Conservation (phyloP, 2,329 filamentous ascomycete species). For the Diplodia seriata region DNA sequence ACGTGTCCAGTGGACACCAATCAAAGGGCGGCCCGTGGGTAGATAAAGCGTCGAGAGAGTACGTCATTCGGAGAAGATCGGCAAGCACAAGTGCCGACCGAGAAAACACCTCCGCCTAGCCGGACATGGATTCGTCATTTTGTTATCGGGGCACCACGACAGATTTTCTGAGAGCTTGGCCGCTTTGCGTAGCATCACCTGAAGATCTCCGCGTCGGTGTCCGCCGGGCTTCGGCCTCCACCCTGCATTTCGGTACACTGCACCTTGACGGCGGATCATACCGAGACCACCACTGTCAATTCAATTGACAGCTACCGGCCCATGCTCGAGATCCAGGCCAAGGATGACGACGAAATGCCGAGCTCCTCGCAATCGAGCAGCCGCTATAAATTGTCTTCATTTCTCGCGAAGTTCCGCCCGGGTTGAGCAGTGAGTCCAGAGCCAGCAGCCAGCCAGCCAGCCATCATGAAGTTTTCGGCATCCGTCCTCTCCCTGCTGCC, state of each 20-base stretch:
- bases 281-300: not conserved
- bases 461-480: slow-evolving; percentile 6
- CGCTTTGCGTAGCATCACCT: not conserved
- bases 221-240: not conserved
- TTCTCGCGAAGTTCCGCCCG: no score
- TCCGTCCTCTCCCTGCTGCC: slow-evolving; percentile 6
- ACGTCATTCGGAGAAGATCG: slow-evolving; percentile 1
- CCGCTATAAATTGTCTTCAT: not conserved
- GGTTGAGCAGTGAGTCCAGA: no score
- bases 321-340: not conserved
- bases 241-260: not conserved
- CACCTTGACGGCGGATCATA: not conserved
- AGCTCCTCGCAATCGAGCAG: not conserved
- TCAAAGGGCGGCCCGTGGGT: slow-evolving; percentile 6
- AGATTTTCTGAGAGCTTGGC: not conserved
- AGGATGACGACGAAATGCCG: slow-evolving; percentile 16
- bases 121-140: slow-evolving; percentile 3
- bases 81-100: slow-evolving; percentile 14
- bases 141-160: not conserved
- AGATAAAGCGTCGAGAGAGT: slow-evolving; percentile 8
- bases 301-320: not conserved
- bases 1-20: not conserved
- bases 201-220: slow-evolving; percentile 15
- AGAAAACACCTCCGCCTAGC: not conserved
- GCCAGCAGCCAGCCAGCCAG: not conserved